These are phyloP conservation scores for Pterula multifida DNA, from an alignment of 1,284 basidiomycete genomes.

Conservation along the genomic window DNA sequence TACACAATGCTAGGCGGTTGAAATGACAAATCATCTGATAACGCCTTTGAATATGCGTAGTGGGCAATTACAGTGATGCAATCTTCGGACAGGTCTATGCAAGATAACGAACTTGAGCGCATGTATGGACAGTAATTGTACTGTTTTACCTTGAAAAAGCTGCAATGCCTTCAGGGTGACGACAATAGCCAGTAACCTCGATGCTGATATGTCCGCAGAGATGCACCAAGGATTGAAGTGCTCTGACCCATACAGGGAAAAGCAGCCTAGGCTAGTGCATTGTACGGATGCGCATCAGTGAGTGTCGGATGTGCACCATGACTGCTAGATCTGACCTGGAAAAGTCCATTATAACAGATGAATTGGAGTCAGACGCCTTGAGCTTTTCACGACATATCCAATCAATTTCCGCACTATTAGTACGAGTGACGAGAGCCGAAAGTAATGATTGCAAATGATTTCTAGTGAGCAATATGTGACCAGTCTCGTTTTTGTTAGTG, in stretches of 20 bases:
- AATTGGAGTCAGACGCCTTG: conserved; percentile 22
- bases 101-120: neutral
- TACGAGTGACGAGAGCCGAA: conserved; percentile 38
- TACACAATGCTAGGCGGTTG: conserved; percentile 59
- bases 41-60: neutral
- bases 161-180: conserved; percentile 59
- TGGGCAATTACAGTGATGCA: neutral
- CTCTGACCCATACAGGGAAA: conserved; percentile 29
- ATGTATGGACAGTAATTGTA: neutral
- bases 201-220: conserved; percentile 59
- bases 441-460: conserved; percentile 33
- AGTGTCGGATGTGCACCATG: no score
- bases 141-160: conserved; percentile 49
- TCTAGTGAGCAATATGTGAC: conserved; percentile 26
- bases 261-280: conserved; percentile 21
- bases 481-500: conserved; percentile 27
- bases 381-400: conserved; percentile 43
- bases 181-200: conserved; percentile 55
- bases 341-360: conserved; percentile 28
- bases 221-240: conserved; percentile 46
- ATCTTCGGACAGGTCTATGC: neutral
- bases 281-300: no score
- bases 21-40: conserved; percentile 40
- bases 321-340: conserved; percentile 36
- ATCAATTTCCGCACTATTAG: conserved; percentile 49